phyloP scores from a whole-genome alignment of 352 stramenopile species.

The Poterioochromonas sp. region DNA sequence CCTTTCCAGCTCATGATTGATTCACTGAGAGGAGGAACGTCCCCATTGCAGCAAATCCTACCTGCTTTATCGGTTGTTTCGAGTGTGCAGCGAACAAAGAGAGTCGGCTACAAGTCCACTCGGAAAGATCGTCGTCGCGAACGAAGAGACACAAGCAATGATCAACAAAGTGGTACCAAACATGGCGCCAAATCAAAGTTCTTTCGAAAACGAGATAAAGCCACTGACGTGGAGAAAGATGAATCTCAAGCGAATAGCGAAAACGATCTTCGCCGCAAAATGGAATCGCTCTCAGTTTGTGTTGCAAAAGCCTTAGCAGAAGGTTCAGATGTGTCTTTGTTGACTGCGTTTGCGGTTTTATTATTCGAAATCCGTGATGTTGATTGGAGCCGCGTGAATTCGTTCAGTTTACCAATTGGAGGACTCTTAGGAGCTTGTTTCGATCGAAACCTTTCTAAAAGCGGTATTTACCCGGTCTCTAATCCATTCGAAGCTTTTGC shows the following conservation, averaged over 20 bases:
- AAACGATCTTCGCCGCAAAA: neutral
- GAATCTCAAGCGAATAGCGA: neutral
- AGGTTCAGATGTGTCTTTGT: neutral
- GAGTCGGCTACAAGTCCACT: neutral
- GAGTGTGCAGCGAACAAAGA: neutral
- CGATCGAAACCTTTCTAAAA: neutral
- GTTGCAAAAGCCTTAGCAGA: neutral
- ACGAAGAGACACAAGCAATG: neutral
- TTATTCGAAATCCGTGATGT: neutral
- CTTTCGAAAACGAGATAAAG: neutral
- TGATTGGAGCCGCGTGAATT: neutral
- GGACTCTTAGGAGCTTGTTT: neutral
- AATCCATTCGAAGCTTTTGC: neutral
- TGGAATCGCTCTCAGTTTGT: neutral
- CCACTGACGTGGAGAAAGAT: neutral
- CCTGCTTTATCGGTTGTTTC: neutral
- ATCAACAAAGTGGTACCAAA: neutral
- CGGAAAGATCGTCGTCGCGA: neutral
- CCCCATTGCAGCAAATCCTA: neutral
- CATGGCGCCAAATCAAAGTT: neutral
- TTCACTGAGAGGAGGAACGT: neutral
- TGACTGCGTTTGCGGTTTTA: neutral
- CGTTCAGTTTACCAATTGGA: neutral
- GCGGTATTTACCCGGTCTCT: neutral
- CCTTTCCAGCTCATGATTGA: neutral